A percentile compares a stretch with the other conserved stretches of the same genome.
phyloP scores from a whole-genome alignment of 2,329 filamentous ascomycete species.

The Epichloe aotearoae region DNA sequence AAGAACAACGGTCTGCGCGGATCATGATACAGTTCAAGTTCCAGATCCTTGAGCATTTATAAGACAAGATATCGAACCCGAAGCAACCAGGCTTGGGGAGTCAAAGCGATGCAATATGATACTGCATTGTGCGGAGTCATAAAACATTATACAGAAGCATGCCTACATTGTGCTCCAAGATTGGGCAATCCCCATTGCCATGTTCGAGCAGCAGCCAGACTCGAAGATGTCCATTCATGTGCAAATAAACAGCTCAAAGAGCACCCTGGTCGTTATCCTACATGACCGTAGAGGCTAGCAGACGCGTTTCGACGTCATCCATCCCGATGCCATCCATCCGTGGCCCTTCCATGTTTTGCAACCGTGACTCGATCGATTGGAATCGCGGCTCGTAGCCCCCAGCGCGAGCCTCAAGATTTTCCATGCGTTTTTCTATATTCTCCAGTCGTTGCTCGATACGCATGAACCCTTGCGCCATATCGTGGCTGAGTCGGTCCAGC shows the following conservation, averaged over 20 bases:
- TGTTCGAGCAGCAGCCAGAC: neutral
- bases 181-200: neutral
- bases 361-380: constrained; percentile 28
- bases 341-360: constrained; percentile 29
- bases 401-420: constrained; percentile 35
- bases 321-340: constrained; percentile 30
- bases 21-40: neutral
- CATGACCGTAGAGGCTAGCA: constrained; percentile 31
- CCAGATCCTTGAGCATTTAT: neutral
- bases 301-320: constrained; percentile 31
- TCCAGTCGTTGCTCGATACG: constrained; percentile 38
- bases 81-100: neutral
- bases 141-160: neutral
- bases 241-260: neutral
- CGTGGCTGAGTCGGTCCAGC: constrained; percentile 44
- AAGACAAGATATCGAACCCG: neutral
- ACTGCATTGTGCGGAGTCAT: neutral
- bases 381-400: constrained; percentile 30
- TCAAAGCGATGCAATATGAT: neutral
- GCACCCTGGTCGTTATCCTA: constrained; percentile 14
- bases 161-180: neutral
- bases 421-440: constrained; percentile 40
- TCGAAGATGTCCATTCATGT: too few species aligned
- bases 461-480: constrained; percentile 38
- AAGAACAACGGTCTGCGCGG: neutral